Base-by-base conservation (phyloP, 2,329 filamentous ascomycete species). In the Aspergillus piperis region DNA sequence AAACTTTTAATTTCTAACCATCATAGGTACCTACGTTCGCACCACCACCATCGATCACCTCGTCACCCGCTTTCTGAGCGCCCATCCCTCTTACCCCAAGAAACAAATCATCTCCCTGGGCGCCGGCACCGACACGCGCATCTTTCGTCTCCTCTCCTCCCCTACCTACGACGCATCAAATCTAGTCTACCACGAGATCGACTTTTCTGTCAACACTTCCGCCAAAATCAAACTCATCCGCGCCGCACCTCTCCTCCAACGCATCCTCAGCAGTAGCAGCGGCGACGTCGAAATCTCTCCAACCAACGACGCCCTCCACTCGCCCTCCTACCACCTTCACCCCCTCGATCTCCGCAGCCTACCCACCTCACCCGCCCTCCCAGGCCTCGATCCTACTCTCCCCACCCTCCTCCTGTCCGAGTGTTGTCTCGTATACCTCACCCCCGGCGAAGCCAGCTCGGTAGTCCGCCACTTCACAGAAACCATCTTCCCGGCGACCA, bases 341-440 rank as follows among this genome's bases (percentile, higher is more conserved):
- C 85, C 88, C 1, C 71, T 91, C 41, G 92, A 96, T 73, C 82
- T 96, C 5, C 85, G 92, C 52, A 77, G 82, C 10, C 75, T 94
- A 5, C 54, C 62, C 44, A 53, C 57, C 8, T 19, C 41, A 5
- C 15, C 49, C 23, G 11, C 74, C 61, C 68, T 61, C 44, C 38
- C 32, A 48, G 63, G 60, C 48, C 21, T 64, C 25, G 84, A 79
- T 71, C 77, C 66, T 69, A 85, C 72, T 23, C 68, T 91, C 0
- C 92, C 95, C 0, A 99, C 95, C 0, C 79, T 99, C 8, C 77
- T 99, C 23, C 83, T 99, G 6, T 98, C 94, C 0, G 95, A 99
- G 76, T 98, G 95, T 82, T 99, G 95, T 73, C 84, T 99, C 32
- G 91, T 95, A 73, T 99, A 99, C 71, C 84, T 99, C 1, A 83